Conservation (phyloP, 1,139 yeast species). For the Kodamaea anthophila region DNA sequence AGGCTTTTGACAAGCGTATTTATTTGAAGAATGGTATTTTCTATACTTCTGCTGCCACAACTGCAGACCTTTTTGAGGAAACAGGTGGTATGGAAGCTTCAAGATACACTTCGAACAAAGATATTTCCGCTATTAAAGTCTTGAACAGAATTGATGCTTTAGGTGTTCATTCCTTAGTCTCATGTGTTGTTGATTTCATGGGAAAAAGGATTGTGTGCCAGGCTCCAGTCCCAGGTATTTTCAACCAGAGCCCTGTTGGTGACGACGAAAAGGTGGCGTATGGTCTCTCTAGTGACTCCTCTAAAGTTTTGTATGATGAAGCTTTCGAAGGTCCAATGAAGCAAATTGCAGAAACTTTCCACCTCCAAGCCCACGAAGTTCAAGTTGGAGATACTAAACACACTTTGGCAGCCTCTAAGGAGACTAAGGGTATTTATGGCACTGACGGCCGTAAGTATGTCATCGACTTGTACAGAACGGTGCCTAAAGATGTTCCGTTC, state of each 20-base stretch:
- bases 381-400: constrained; percentile 28
- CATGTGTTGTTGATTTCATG: constrained; percentile 80
- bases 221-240: constrained; percentile 96
- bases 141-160: constrained; percentile 61
- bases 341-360: constrained; percentile 68
- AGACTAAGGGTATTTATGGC: constrained; percentile 81
- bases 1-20: constrained; percentile 53
- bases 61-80: constrained; percentile 58
- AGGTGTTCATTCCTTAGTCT: constrained; percentile 66
- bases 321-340: constrained; percentile 51
- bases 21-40: constrained; percentile 79
- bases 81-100: constrained; percentile 87
- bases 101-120: constrained; percentile 73
- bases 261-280: constrained; percentile 51
- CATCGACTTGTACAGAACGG: constrained; percentile 75
- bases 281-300: constrained; percentile 65
- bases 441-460: constrained; percentile 80
- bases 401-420: constrained; percentile 61
- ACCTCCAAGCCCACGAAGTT: constrained; percentile 64
- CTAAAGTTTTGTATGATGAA: constrained; percentile 40
- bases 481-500: constrained; percentile 80
- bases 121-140: constrained; percentile 63
- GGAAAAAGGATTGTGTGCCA: constrained; percentile 89
- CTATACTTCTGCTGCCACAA: constrained; percentile 60
- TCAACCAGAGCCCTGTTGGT: constrained; percentile 38